Conservation (phyloP, 1,139 yeast genomes). For the Geotrichum cucujoidarum region DNA sequence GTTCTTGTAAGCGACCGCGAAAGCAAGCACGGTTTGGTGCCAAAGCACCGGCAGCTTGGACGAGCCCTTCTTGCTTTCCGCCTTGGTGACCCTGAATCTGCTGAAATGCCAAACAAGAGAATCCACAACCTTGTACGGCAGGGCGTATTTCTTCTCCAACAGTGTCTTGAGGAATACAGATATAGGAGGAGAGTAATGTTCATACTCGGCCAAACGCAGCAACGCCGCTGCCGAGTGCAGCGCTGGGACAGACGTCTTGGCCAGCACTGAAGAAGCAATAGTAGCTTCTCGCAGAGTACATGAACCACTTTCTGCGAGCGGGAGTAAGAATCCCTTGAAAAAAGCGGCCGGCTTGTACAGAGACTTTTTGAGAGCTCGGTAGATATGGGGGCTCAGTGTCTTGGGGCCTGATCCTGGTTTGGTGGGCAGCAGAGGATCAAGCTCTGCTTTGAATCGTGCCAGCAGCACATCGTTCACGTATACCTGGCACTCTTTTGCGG, state of each 20-base stretch:
- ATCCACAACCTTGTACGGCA: conserved; percentile 94
- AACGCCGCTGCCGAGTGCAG: conserved; percentile 97
- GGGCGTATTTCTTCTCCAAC: conserved; percentile 89
- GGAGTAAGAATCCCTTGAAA: conserved; percentile 91
- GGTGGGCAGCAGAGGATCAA: conserved; percentile 52
- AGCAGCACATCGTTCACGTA: conserved; percentile 71
- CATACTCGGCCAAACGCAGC: conserved; percentile 75
- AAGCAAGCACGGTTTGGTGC: conserved; percentile 92
- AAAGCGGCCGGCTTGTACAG: conserved; percentile 96
- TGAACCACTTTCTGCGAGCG: conserved; percentile 56
- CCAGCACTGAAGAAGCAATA: conserved; percentile 85
- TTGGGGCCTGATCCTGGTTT: conserved; percentile 23
- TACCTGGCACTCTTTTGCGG: conserved; percentile 81
- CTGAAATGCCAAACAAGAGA: conserved; percentile 92
- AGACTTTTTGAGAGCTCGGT: conserved; percentile 85
- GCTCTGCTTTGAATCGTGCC: conserved; percentile 78
- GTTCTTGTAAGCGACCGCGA: conserved; percentile 93
- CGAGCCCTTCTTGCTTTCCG: conserved; percentile 32
- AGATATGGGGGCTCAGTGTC: conserved; percentile 74
- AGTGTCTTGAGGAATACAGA: conserved; percentile 85
- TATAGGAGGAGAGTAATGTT: conserved; percentile 71
- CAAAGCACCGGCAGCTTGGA: conserved; percentile 87
- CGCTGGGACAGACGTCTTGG: conserved; percentile 88
- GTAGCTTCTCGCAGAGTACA: conserved; percentile 92
- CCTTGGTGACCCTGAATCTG: conserved; percentile 52